These are phyloP conservation scores for Psilocybe cubensis DNA, from an alignment of 768 basidiomycete genomes.

Conservation along the genomic window DNA sequence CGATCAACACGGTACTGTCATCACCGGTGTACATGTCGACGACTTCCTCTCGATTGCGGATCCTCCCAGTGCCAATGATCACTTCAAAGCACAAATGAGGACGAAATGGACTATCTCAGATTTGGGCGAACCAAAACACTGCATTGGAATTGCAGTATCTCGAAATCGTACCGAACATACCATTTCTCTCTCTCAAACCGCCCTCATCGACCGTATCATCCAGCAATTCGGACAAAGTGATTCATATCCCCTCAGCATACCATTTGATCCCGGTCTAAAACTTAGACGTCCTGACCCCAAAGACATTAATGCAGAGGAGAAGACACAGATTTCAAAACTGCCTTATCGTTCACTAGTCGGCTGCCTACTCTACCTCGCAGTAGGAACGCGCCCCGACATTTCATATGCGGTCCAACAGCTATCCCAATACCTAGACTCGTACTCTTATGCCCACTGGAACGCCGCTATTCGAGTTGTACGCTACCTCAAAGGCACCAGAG, in stretches of 20 bases:
- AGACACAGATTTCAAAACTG: constrained; percentile 12
- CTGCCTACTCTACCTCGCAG: constrained; percentile 12
- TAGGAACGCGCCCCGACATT: constrained; percentile 1
- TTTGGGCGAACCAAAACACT: constrained; percentile 31
- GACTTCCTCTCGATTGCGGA: constrained; percentile 26
- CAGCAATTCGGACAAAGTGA: constrained; percentile 27
- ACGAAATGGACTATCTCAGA: constrained; percentile 21
- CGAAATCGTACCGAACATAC: constrained; percentile 23
- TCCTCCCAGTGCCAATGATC: not conserved
- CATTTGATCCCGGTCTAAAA: constrained; percentile 10
- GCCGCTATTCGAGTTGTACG: constrained; percentile 24
- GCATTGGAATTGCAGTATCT: constrained; percentile 40
- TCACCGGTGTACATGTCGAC: constrained; percentile 39
- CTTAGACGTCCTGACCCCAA: constrained; percentile 15
- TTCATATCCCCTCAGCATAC: constrained; percentile 14
- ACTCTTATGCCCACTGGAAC: constrained; percentile 26
- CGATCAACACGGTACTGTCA: constrained; percentile 14
- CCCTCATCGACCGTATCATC: constrained; percentile 34
- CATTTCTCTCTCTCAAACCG: constrained; percentile 22
- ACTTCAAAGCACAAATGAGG: constrained; percentile 11
- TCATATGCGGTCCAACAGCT: constrained; percentile 15
- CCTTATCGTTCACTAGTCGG: constrained; percentile 22
- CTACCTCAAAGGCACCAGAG: constrained; percentile 22
- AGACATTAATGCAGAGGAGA: not conserved
- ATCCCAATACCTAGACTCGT: constrained; percentile 32